A percentile compares a stretch with the other conserved stretches of the same genome.
Evolutionary conservation across 202 grass and related monocot species (phyloP).

Genomic region (Miscanthus sacchariflorus): DNA sequence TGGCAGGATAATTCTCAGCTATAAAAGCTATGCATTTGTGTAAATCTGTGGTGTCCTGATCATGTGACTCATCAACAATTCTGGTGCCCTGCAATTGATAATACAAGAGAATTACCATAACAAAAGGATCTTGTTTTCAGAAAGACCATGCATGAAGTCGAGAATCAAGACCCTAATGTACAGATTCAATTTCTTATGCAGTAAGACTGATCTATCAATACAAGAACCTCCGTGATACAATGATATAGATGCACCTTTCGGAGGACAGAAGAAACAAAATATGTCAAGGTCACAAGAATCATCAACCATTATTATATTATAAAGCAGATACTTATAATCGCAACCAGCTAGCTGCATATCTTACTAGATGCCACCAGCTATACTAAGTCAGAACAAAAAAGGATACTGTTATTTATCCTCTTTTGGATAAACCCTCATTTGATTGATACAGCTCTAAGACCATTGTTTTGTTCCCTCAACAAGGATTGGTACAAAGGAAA

Average conservation of each 20-base stretch:
- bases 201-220: background rate
- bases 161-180: background rate
- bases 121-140: background rate
- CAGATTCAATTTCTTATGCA: background rate
- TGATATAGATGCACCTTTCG: background rate
- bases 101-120: background rate
- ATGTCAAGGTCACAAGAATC: conserved; percentile 1
- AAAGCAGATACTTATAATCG: background rate
- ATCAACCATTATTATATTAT: background rate
- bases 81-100: conserved; percentile 17
- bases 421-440: background rate
- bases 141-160: background rate
- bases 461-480: background rate
- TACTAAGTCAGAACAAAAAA: background rate
- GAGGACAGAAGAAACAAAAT: conserved; percentile 4
- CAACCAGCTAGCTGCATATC: background rate
- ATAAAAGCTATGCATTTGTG: conserved; percentile 29
- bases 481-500: background rate
- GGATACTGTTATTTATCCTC: background rate
- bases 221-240: background rate
- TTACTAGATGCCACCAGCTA: background rate
- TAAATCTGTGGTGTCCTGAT: conserved; percentile 24
- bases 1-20: background rate
- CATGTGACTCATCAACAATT: conserved; percentile 14
- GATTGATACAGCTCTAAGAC: background rate